Conservation (phyloP, 2,329 filamentous ascomycete genomes). For the Arthroderma uncinatum region DNA sequence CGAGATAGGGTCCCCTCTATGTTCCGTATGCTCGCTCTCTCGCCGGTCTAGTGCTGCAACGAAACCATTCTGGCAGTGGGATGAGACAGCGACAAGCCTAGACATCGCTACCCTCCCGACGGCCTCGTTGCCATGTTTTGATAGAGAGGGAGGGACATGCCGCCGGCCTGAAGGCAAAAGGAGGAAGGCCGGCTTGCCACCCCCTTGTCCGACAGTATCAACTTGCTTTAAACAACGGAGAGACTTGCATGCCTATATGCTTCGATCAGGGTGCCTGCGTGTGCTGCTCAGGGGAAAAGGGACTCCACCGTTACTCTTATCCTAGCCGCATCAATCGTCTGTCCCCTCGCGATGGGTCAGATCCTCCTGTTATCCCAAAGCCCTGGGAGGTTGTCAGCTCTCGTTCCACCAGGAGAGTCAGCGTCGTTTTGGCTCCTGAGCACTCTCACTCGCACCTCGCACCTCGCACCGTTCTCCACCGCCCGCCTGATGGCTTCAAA, state of each 20-base stretch:
- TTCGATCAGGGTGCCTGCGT: not conserved
- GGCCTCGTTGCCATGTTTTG: too few relatives aligned
- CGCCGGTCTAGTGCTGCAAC: too few relatives aligned
- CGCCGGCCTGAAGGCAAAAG: not conserved
- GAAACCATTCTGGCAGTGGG: too few relatives aligned
- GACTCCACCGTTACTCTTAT: not conserved
- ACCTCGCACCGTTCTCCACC: not conserved
- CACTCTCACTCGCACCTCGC: not conserved
- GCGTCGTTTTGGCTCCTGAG: not conserved
- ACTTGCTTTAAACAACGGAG: not conserved
- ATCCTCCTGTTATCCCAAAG: slow-evolving; percentile 4
- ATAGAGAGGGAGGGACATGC: too few relatives aligned
- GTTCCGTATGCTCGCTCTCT: too few relatives aligned
- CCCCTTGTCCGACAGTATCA: not conserved
- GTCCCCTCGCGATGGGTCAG: slow-evolving; percentile 2
- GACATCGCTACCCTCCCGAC: too few relatives aligned
- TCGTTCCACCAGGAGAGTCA: not conserved
- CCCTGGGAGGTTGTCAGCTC: not conserved
- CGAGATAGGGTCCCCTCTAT: not conserved
- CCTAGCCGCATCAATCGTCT: not conserved
- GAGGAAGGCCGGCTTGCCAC: not conserved
- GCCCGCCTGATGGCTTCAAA: not conserved
- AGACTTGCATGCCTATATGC: too few relatives aligned
- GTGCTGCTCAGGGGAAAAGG: not conserved
- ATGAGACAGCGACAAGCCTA: too few relatives aligned